These are phyloP conservation scores for Calocybe indica DNA, from an alignment of 768 basidiomycete genomes.

Conservation along the genomic window DNA sequence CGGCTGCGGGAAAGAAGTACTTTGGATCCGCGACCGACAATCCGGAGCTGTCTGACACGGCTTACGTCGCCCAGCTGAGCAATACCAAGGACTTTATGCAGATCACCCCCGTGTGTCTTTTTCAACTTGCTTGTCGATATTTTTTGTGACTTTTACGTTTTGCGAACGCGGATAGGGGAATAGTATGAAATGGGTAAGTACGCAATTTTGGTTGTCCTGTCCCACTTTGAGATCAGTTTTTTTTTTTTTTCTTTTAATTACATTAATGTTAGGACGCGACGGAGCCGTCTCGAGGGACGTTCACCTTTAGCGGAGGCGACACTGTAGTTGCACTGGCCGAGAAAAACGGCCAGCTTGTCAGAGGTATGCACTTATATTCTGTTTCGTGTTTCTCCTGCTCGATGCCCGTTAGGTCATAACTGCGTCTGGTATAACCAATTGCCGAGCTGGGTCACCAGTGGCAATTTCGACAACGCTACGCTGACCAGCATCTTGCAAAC, in stretches of 20 bases:
- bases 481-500: conserved; percentile 38
- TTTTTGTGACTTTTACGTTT: no score
- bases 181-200: conserved; percentile 51
- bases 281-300: conserved; percentile 40
- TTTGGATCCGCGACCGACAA: conserved; percentile 47
- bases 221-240: not conserved
- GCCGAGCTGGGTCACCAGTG: conserved; percentile 41
- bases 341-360: conserved; percentile 38
- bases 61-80: conserved; percentile 32
- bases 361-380: conserved; percentile 21
- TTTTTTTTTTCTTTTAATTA: not conserved
- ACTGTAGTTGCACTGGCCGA: conserved; percentile 36
- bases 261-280: conserved; percentile 36
- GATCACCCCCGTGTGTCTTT: conserved; percentile 33
- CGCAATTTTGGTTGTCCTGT: not conserved
- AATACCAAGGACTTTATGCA: conserved; percentile 35
- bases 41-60: conserved; percentile 33
- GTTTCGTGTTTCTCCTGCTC: no score
- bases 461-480: conserved; percentile 33
- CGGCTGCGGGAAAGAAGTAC: conserved; percentile 38
- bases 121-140: not conserved
- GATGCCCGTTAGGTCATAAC: conserved; percentile 28
- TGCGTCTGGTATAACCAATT: conserved; percentile 51
- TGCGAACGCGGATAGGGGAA: conserved; percentile 22
- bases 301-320: conserved; percentile 41